Evolutionary conservation across 148 eudicot species (phyloP), one percentile per base, ranked within the genome.

Genomic region (Rhododendron simsii): DNA sequence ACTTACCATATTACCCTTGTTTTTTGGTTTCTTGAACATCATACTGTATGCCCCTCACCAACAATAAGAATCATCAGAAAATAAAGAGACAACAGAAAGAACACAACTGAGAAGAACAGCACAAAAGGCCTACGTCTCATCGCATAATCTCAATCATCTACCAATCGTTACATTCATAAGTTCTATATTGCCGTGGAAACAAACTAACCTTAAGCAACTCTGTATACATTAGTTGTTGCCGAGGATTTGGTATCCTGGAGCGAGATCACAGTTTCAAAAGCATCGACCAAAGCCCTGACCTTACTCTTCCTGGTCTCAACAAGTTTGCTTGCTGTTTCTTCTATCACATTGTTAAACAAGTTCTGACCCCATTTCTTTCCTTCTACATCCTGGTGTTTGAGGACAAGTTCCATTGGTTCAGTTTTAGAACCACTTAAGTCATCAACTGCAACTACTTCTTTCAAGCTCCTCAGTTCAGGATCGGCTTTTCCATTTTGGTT

Each of bases 211-310:
- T 81, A 30, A 28, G 86, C 81, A 67, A 39, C 74, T 91, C 88
- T 91, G 81, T 83, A 77, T 63, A 90, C 89, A 81, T 79, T 80
- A 86, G 87, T 77, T 59, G 87, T 91, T 5, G 89, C 91, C 69
- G 84, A 16, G 82, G 89, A 79, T 84, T 90, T 92, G 85, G 85
- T 89, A 86, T 91, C 93, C 59, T 86, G 91, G 50, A 91, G 91
- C 15, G 91, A 90, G 89, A 93, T 91, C 37, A 95, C 90, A 35
- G 92, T 89, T 87, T 95, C 98, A 82, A 95, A 96, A 85, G 96
- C 98, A 85, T 93, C 95, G 78, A 96, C 96, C 90, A 96, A 85
- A 87, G 98, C 96, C 88, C 94, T 94, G 47, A 96, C 99, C 86
- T 92, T 96, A 85, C 95, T 94, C 89, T 93, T 96, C 90, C 95